Conservation (phyloP, 768 basidiomycete species). For the Termitomyces eurrhizus region DNA sequence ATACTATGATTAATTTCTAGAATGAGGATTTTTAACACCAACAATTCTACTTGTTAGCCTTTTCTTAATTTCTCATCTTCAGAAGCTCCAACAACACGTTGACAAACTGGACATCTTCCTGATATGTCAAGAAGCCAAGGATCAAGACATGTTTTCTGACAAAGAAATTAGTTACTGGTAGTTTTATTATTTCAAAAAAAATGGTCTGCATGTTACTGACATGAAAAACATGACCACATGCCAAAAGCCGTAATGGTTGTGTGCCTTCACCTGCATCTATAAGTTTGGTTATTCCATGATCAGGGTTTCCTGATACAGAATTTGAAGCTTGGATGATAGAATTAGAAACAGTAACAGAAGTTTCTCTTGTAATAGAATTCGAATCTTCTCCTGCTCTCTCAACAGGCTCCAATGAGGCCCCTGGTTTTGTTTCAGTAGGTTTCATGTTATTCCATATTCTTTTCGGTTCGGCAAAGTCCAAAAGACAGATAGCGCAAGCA, state of each 20-base stretch:
- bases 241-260: slow-evolving; percentile 70
- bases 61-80: slow-evolving; percentile 19
- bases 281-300: slow-evolving; percentile 33
- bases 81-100: slow-evolving; percentile 60
- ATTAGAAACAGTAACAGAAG: neutral
- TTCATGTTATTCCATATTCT: slow-evolving; percentile 18
- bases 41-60: neutral
- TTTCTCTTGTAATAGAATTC: neutral
- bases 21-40: neutral
- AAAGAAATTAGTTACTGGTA: slow-evolving; percentile 5
- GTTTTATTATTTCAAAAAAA: neutral
- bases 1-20: too few species aligned
- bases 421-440: neutral
- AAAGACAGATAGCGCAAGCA: slow-evolving; percentile 78
- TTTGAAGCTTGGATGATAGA: slow-evolving; percentile 6
- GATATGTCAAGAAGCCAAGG: slow-evolving; percentile 86
- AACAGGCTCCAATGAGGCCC: neutral
- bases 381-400: neutral
- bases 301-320: neutral
- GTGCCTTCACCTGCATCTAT: slow-evolving; percentile 73
- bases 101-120: slow-evolving; percentile 86
- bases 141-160: slow-evolving; percentile 82
- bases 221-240: slow-evolving; percentile 89
- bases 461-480: slow-evolving; percentile 80
- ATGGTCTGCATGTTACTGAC: slow-evolving; percentile 39